Base-by-base conservation (phyloP, 768 basidiomycete species). In the Panellus pusillus region DNA sequence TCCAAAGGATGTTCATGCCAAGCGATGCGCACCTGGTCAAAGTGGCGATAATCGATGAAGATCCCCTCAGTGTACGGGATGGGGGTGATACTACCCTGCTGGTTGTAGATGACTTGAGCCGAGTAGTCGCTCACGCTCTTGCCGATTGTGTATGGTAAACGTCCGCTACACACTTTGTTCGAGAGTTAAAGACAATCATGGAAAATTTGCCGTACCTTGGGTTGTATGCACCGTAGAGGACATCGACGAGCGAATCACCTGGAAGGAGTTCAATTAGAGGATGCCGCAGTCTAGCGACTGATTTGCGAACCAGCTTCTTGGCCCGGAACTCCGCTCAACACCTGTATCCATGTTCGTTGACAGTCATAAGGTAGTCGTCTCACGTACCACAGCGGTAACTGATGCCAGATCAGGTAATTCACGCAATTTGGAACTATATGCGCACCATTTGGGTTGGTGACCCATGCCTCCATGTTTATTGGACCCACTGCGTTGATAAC, bases 401-500 rank as follows among this genome's bases (percentile, higher is more conserved):
- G 44, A 14, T 24, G 9, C 11, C 19, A 45, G 36, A 12, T 40
- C 17, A 37, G 35, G 28, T 13, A 15, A 24, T 35, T 19, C 50
- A 4, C 6, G 19, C 50, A 24, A 7, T 19, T 2, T 6, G 38
- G 24, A 27, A 29, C 19, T 44, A 9, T 14, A 18, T 2, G 47
- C 71, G 28, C 52, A 74, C 68, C 73, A 63, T 87, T 86, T 2
- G 75, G 66, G 58, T 85, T 72, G 47, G 75, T 74, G 38, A 82
- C 79, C 81, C 84, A 85, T 18, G 76, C 58, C 66, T 86, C 80
- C 70, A 79, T 70, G 28, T 73, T 72, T 45, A 85, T 78, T 0
- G 81, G 77, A 0, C 87, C 87, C 42, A 86, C 84, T 8, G 79
- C 76, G 64, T 89, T 82, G 5, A 87, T 74, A 9, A 89, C 78